Base-by-base conservation (phyloP, 78 protist species). In the Andalucia godoyi region DNA sequence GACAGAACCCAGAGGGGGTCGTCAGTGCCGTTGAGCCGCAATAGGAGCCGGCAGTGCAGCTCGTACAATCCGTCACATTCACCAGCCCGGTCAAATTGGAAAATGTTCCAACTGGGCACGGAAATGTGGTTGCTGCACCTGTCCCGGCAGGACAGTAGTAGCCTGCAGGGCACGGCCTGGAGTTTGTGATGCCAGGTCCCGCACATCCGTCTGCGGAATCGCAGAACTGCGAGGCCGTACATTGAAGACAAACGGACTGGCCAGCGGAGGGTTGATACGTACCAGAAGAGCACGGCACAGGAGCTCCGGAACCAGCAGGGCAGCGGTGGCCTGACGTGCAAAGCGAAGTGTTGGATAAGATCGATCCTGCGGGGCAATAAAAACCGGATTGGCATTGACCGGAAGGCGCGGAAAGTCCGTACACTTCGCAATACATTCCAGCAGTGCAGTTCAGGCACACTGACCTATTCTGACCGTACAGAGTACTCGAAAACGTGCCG, bases 371-470 rank as follows among this genome's bases (percentile, higher is more conserved):
- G 17, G 10, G 10, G 21, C 81, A 76, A 53, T 57, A 75, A 49
- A 34, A 75, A 51, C 80, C 80, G 2, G 66, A 47, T 0, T n/a
- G 8, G 49, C 82, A 76, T 29, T 21, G 39, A 15, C 64, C 60
- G 0, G 70, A 39, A 13, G 75, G 82, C 23, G 46, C 29, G 5
- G 70, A 12, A n/a, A 65, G 40, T 23, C 68, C 73, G 17, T 10
- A 2, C n/a, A 5, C 0, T 2, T 1, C 57, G 61, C 87, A 79
- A 70, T 68, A 71, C 39, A 25, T 40, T 1, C 85, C 85, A 8
- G 79, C 27, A 12, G 40, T 3, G 72, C 85, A 79, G 25, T 10
- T 18, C 25, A 3, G 13, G 61, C 73, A 61, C 50, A 34, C 63
- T 2, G 66, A 30, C 2, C 23, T 4, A 53, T 1, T 5, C 51